Percentiles rank a stretch among this genome's conserved stretches.
Conservation (phyloP, 495 filamentous ascomycete genomes). For the Penicillium pancosmium region DNA sequence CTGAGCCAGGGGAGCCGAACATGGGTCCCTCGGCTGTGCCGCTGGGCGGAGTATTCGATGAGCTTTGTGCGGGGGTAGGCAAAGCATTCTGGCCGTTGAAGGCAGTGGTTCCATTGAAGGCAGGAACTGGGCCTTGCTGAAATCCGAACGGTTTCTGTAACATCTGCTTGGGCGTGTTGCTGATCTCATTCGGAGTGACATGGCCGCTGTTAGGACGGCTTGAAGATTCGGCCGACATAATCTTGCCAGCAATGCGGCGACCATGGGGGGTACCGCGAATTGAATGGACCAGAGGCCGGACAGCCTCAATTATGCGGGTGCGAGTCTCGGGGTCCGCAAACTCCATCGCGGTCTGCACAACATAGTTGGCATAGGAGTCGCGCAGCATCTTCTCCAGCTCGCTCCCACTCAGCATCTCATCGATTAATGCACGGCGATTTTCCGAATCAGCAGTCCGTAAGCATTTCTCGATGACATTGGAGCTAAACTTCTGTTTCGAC, state of each 20-base stretch:
- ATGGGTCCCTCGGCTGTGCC: constrained; percentile 33
- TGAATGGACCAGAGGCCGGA: constrained; percentile 78
- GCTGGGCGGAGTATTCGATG: constrained; percentile 36
- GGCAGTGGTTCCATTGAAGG: constrained; percentile 27
- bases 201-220: constrained; percentile 37
- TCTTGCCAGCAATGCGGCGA: constrained; percentile 87
- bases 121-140: constrained; percentile 14
- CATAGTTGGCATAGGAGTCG: constrained; percentile 94
- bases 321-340: constrained; percentile 74
- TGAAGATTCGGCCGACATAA: constrained; percentile 50
- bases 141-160: constrained; percentile 21
- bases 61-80: constrained; percentile 33
- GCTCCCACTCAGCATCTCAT: constrained; percentile 72
- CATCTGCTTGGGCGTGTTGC: constrained; percentile 30
- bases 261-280: constrained; percentile 91
- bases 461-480: constrained; percentile 98
- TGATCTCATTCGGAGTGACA: constrained; percentile 44
- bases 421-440: constrained; percentile 77
- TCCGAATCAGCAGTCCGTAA: constrained; percentile 73
- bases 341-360: constrained; percentile 94
- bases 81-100: constrained; percentile 33
- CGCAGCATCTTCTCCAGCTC: constrained; percentile 87
- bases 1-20: constrained; percentile 28
- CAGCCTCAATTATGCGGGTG: constrained; percentile 71
- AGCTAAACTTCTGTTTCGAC: constrained; percentile 98